Evolutionary conservation across 2,329 filamentous ascomycete species (phyloP).

Genomic region (Plenodomus lindquistii): DNA sequence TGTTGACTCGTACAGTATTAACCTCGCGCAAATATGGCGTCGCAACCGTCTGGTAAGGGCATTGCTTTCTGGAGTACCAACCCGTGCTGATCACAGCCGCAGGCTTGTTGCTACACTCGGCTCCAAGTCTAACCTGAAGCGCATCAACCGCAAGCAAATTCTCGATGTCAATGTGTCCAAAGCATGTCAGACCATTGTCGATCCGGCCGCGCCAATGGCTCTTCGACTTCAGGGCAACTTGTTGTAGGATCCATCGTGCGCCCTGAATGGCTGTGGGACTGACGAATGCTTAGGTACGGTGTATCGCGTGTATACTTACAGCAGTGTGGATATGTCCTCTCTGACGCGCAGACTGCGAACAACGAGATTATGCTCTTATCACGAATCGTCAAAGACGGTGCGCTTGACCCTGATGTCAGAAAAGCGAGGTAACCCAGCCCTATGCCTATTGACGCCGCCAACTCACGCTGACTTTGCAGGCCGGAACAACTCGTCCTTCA

Average conservation of each 20-base stretch:
- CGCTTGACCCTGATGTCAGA: conserved; percentile 70
- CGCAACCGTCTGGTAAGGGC: conserved; percentile 83
- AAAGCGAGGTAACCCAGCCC: conserved; percentile 66
- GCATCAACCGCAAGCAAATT: conserved; percentile 82
- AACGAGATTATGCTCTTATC: conserved; percentile 72
- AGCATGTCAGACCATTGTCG: conserved; percentile 85
- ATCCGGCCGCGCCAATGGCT: conserved; percentile 84
- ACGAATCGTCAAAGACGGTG: conserved; percentile 59
- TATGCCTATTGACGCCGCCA: not conserved
- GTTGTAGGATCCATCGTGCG: conserved; percentile 57
- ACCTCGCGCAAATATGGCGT: conserved; percentile 88
- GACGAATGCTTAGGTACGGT: conserved; percentile 54
- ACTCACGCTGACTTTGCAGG: conserved; percentile 51
- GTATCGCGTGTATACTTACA: conserved; percentile 83
- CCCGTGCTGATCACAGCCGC: conserved; percentile 25
- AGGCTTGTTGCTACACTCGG: conserved; percentile 94
- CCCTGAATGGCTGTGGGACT: conserved; percentile 4
- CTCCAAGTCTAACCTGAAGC: conserved; percentile 69
- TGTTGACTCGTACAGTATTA: conserved; percentile 61
- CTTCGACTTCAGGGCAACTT: conserved; percentile 87
- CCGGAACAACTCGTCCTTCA: conserved; percentile 74
- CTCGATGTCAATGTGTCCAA: conserved; percentile 83
- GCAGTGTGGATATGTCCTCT: conserved; percentile 83
- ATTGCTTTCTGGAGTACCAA: not conserved
- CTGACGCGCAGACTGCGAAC: conserved; percentile 76